Base-by-base conservation (phyloP, 2,329 filamentous ascomycete species). In the Aureobasidium musti region DNA sequence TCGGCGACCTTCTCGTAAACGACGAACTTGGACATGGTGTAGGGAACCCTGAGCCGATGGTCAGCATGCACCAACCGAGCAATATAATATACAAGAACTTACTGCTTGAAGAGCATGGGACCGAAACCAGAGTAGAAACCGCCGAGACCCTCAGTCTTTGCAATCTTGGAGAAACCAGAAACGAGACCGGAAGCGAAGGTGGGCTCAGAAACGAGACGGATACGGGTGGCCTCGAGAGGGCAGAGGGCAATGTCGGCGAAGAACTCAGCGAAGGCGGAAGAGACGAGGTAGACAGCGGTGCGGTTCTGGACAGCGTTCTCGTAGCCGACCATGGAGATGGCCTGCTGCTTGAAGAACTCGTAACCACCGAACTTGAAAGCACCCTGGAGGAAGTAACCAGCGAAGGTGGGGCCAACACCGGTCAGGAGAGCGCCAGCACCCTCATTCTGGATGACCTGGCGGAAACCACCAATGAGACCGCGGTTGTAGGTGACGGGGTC, bases 1-100 rank as follows among this genome's bases (percentile, higher is more conserved):
- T 95, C 91, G 74, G 87, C 83, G 74, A 92, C 90, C 86, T 94
- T 94, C 83, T 96, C 91, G 86, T 87, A 95, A 75, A 93, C 91
- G 81, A 94, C 91, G 83, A 96, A 96, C 85, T 96, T 96, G 86
- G 91, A 85, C 89, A 95, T 93, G 80, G 91, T 96, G 85, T 96
- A 96, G 71, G 91, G 91, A 74, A 96, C 88, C 85, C 89, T 91
- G 71, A 5, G 21, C 17, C 11, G 14, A 37, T 33, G n/a, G 39
- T 64, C 26, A 64, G 50, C 11, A 45, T 61, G 8, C 35, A 47
- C 30, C 19, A 7, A 11, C n/a, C 19, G 21, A 5, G 13, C 14
- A 50, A 13, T 2, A 26, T 28, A 13, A 11, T 17, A 17, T 13
- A 26, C 1, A n/a, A 28, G 30, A 10, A 76, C 76, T 69, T 73